Conservation (phyloP, 805 yeast species). For the Sungouiella thailandica region DNA sequence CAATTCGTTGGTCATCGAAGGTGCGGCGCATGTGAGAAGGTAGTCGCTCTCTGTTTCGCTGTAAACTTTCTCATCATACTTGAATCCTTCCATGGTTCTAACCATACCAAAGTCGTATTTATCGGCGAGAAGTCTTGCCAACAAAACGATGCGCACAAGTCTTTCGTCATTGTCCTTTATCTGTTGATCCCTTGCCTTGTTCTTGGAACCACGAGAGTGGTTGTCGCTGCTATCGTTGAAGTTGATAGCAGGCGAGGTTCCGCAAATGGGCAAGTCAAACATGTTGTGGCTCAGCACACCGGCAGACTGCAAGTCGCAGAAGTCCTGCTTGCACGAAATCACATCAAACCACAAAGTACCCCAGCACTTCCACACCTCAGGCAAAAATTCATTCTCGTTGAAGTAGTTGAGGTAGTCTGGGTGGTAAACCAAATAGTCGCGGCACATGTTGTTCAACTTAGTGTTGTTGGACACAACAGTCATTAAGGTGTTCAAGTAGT, state of each 20-base stretch:
- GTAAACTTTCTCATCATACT: slow-evolving; percentile 29
- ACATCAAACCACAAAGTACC: slow-evolving; percentile 77
- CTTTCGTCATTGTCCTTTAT: slow-evolving; percentile 47
- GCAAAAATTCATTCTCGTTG: slow-evolving; percentile 55
- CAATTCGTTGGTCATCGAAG: slow-evolving; percentile 15
- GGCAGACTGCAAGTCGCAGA: slow-evolving; percentile 42
- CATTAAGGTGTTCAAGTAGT: slow-evolving; percentile 57
- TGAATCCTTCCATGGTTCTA: slow-evolving; percentile 43
- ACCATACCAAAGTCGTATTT: slow-evolving; percentile 51
- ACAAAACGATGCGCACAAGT: slow-evolving; percentile 44
- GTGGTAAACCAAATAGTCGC: slow-evolving; percentile 18
- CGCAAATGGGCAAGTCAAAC: slow-evolving; percentile 66
- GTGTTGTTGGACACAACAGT: slow-evolving; percentile 23
- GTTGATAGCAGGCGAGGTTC: slow-evolving; percentile 35
- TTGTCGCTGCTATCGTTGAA: slow-evolving; percentile 29
- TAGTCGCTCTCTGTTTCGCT: slow-evolving; percentile 20
- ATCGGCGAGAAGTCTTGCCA: slow-evolving; percentile 50
- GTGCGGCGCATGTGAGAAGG: slow-evolving; percentile 15
- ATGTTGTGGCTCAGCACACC: slow-evolving; percentile 52
- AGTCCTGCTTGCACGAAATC: slow-evolving; percentile 50
- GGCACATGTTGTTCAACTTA: slow-evolving; percentile 19
- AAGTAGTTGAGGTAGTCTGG: slow-evolving; percentile 44
- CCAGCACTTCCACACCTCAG: slow-evolving; percentile 84
- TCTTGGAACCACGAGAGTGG: slow-evolving; percentile 5
- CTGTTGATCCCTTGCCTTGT: slow-evolving; percentile 19